These are phyloP conservation scores for Alternaria gansuensis DNA, from an alignment of 2,329 filamentous ascomycete species.

Conservation along the genomic window DNA sequence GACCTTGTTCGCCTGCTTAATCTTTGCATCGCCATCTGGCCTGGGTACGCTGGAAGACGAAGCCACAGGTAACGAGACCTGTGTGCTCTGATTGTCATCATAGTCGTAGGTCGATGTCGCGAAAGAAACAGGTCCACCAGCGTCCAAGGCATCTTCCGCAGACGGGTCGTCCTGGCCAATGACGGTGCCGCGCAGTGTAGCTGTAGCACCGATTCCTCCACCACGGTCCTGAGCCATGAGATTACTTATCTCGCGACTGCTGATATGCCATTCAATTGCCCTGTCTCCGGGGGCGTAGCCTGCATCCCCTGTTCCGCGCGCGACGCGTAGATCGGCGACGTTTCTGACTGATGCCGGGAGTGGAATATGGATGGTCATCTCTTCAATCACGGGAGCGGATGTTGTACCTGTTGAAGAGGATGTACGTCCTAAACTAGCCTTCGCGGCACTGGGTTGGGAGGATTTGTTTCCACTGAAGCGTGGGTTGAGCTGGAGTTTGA, in stretches of 20 bases:
- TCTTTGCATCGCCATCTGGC: slow-evolving; percentile 59
- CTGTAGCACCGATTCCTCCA: slow-evolving; percentile 68
- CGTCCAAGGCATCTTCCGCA: slow-evolving; percentile 42
- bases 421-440: slow-evolving; percentile 35
- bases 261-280: slow-evolving; percentile 82
- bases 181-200: slow-evolving; percentile 81
- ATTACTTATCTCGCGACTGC: slow-evolving; percentile 73
- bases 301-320: slow-evolving; percentile 81
- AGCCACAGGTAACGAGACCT: not conserved
- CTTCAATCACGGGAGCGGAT: slow-evolving; percentile 67
- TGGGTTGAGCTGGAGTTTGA: slow-evolving; percentile 74
- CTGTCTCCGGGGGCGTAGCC: slow-evolving; percentile 78
- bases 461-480: slow-evolving; percentile 53
- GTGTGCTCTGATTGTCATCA: slow-evolving; percentile 43
- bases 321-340: slow-evolving; percentile 80
- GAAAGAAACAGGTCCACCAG: slow-evolving; percentile 38
- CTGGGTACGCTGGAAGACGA: slow-evolving; percentile 29
- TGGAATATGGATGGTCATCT: slow-evolving; percentile 79
- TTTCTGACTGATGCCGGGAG: slow-evolving; percentile 82
- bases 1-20: slow-evolving; percentile 64
- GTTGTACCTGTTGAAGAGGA: slow-evolving; percentile 45
- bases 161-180: slow-evolving; percentile 66
- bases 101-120: slow-evolving; percentile 44
- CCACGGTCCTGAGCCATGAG: slow-evolving; percentile 51
- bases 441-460: slow-evolving; percentile 51